These are phyloP conservation scores for Colletotrichum shisoi DNA, from an alignment of 2,329 filamentous ascomycete genomes.

Conservation along the genomic window DNA sequence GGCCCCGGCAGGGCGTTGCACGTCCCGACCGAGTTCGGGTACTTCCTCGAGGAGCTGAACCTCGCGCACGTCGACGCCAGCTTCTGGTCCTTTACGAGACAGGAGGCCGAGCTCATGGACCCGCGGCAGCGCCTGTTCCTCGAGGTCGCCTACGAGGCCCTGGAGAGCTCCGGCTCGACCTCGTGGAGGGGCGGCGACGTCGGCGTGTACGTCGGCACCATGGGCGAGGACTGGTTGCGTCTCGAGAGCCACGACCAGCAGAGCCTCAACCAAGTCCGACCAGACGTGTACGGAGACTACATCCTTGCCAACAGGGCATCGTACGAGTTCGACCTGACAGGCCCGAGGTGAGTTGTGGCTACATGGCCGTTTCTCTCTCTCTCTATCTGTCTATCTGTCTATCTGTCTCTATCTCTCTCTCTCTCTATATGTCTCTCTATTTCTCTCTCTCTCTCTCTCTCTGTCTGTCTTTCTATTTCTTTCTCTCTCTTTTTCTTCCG, in stretches of 20 bases:
- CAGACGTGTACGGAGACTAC: constrained; percentile 43
- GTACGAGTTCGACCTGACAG: constrained; percentile 48
- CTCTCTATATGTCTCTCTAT: fast-evolving
- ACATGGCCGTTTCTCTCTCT: too few relatives aligned
- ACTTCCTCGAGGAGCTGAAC: constrained; percentile 45
- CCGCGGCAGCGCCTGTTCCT: constrained; percentile 38
- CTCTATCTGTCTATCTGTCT: too few relatives aligned
- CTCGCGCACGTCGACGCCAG: constrained; percentile 45
- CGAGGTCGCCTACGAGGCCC: constrained; percentile 37
- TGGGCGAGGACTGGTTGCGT: constrained; percentile 45
- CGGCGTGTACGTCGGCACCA: constrained; percentile 46
- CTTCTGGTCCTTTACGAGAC: constrained; percentile 46
- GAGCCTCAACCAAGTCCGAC: constrained; percentile 39
- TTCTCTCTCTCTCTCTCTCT: fast-evolving
- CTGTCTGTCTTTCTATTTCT: fast-evolving
- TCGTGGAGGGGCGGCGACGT: constrained; percentile 43
- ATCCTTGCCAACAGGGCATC: constrained; percentile 47
- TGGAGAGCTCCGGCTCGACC: constrained; percentile 42
- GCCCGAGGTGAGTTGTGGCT: constrained; percentile 44
- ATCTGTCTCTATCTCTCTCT: too few relatives aligned
- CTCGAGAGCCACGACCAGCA: constrained; percentile 40
- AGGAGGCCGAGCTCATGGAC: constrained; percentile 42
- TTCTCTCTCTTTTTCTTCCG: too few relatives aligned
- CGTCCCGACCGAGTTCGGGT: constrained; percentile 42
- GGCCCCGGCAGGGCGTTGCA: constrained; percentile 30